A percentile compares a stretch with the other conserved stretches of the same genome.
These are phyloP conservation scores for Pleurotus tuber-regium DNA, from an alignment of 768 basidiomycete genomes.

Conservation along the genomic window DNA sequence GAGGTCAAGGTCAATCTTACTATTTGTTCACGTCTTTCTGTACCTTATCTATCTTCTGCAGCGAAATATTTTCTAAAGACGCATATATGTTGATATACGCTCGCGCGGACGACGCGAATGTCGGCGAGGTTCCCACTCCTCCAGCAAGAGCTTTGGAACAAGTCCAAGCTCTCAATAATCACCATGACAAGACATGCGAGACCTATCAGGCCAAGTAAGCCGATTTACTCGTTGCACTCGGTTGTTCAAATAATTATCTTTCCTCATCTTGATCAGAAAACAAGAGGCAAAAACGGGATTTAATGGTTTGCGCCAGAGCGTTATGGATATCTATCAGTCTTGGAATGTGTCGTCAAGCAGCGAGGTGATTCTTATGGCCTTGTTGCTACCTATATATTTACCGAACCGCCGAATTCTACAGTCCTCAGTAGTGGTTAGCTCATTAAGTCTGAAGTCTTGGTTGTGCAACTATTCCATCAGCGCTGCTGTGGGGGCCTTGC, in stretches of 20 bases:
- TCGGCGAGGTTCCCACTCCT: slow-evolving; percentile 34
- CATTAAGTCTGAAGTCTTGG: slow-evolving; percentile 19
- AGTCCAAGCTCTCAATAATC: slow-evolving; percentile 52
- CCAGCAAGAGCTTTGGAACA: slow-evolving; percentile 54
- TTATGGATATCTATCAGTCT: slow-evolving; percentile 56
- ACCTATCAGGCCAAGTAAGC: slow-evolving; percentile 46
- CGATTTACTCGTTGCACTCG: too few relatives aligned
- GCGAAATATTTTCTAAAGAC: slow-evolving; percentile 71
- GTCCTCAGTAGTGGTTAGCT: slow-evolving; percentile 61
- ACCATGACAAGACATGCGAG: slow-evolving; percentile 53
- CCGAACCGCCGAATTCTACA: slow-evolving; percentile 14
- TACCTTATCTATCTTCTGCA: slow-evolving; percentile 21
- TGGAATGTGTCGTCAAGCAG: slow-evolving; percentile 54
- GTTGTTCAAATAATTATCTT: not conserved
- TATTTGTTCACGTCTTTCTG: slow-evolving; percentile 6
- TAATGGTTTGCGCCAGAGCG: slow-evolving; percentile 44
- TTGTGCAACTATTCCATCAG: slow-evolving; percentile 31
- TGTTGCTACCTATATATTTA: not conserved
- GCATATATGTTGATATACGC: slow-evolving; percentile 96
- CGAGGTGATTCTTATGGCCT: slow-evolving; percentile 45
- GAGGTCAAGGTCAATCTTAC: not conserved
- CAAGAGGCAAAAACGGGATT: slow-evolving; percentile 42
- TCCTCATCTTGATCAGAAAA: slow-evolving; percentile 32
- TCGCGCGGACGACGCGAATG: slow-evolving; percentile 30
- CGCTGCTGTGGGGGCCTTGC: slow-evolving; percentile 15